Evolutionary conservation across 352 stramenopile genomes (phyloP).

Genomic region (Phytophthora brassicae): DNA sequence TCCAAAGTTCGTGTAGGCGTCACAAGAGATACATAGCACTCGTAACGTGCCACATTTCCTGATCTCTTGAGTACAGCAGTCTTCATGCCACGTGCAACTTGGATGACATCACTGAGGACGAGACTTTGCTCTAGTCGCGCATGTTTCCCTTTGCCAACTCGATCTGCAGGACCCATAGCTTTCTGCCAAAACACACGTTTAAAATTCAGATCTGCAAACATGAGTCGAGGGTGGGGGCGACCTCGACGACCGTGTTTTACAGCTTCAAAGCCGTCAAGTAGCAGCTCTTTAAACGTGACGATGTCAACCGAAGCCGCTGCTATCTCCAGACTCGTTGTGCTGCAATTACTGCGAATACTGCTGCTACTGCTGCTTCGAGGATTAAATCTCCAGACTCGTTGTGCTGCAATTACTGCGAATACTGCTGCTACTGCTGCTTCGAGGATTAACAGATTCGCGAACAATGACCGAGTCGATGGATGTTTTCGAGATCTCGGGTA

Average conservation of each 20-base stretch:
- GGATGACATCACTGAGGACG: conserved; percentile 62
- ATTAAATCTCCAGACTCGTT: conserved; percentile 28
- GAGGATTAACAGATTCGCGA: conserved; percentile 11
- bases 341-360: conserved; percentile 24
- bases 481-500: conserved; percentile 2
- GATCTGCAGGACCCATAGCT: conserved; percentile 30
- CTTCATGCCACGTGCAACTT: conserved; percentile 78
- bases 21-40: conserved; percentile 77
- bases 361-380: conserved; percentile 32
- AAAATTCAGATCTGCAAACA: conserved; percentile 75
- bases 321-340: conserved; percentile 26
- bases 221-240: conserved; percentile 58
- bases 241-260: conserved; percentile 74
- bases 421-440: conserved; percentile 29
- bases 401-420: conserved; percentile 23
- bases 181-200: conserved; percentile 87
- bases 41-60: conserved; percentile 61
- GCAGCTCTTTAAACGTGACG: conserved; percentile 57
- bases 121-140: conserved; percentile 73
- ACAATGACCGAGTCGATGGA: conserved; percentile 9
- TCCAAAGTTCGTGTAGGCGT: conserved; percentile 71
- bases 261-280: conserved; percentile 73
- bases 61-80: conserved; percentile 78
- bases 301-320: conserved; percentile 42
- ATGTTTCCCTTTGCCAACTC: conserved; percentile 62